Percentiles rank a stretch among this genome's conserved stretches.
phyloP scores from a whole-genome alignment of 140 eudicot species.

The Oenanthe javanica region DNA sequence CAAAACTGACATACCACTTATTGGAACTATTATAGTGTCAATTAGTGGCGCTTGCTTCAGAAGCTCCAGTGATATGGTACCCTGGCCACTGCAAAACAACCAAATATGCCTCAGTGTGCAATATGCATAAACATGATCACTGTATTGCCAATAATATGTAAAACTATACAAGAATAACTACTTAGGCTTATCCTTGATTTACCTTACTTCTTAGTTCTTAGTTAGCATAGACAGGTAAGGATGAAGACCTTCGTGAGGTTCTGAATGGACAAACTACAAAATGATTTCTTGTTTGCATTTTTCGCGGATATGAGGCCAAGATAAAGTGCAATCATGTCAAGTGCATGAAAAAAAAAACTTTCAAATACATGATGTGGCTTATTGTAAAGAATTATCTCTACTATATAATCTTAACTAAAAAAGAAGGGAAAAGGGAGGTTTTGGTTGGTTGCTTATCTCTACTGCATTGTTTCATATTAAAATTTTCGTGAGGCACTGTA shows the following conservation, averaged over 20 bases:
- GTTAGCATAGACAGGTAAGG: neutral
- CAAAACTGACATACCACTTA: constrained; percentile 54
- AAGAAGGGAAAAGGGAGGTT: neutral
- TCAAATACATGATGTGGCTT: neutral
- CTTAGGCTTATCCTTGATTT: neutral
- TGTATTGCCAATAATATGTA: neutral
- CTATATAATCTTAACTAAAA: too few species aligned
- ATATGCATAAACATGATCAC: neutral
- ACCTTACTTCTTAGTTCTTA: neutral
- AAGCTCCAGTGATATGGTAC: constrained; percentile 84
- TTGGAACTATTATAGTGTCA: constrained; percentile 86
- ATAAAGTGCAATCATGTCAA: neutral
- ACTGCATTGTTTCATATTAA: neutral
- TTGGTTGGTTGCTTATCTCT: neutral
- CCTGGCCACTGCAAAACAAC: constrained; percentile 67
- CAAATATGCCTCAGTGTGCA: neutral
- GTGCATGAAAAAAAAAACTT: neutral
- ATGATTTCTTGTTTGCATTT: neutral
- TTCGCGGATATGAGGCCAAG: neutral
- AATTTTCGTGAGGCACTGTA: neutral
- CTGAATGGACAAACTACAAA: neutral
- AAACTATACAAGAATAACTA: neutral
- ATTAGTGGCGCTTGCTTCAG: constrained; percentile 74
- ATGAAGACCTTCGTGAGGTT: neutral
- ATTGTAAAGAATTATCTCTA: neutral